Conservation (phyloP, 2,329 filamentous ascomycete species). For the Colletotrichum sp. region DNA sequence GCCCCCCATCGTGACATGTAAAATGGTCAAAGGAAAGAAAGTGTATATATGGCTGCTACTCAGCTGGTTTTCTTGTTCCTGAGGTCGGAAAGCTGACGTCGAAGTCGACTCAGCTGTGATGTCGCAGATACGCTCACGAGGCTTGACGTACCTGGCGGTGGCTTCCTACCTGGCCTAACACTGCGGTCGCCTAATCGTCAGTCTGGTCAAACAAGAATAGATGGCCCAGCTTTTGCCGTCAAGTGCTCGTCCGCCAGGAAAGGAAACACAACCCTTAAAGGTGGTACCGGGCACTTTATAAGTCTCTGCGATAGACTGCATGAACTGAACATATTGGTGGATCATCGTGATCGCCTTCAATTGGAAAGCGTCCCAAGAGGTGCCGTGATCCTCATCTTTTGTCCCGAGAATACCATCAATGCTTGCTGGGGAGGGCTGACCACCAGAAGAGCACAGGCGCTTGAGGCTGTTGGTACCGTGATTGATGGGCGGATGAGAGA, state of each 20-base stretch:
- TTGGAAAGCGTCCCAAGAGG: not conserved
- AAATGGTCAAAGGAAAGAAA: too few species aligned
- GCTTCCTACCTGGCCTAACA: not conserved
- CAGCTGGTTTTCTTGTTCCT: too few species aligned
- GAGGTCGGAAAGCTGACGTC: not conserved
- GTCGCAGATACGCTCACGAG: not conserved
- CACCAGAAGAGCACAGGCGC: not conserved
- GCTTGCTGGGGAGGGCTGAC: not conserved
- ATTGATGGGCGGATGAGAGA: not conserved
- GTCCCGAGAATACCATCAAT: not conserved
- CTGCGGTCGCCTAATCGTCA: not conserved
- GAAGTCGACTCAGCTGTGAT: not conserved
- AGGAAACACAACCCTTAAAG: not conserved
- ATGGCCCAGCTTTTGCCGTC: not conserved
- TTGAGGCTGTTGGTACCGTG: not conserved
- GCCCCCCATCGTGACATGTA: too few species aligned
- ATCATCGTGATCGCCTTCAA: not conserved
- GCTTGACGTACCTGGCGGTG: not conserved
- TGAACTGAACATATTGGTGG: not conserved
- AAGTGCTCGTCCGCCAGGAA: not conserved
- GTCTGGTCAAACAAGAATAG: not conserved
- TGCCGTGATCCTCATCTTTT: not conserved
- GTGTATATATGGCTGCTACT: too few species aligned
- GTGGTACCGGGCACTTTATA: not conserved
- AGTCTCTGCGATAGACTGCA: not conserved